A percentile compares a stretch with the other conserved stretches of the same genome.
phyloP scores from a whole-genome alignment of 1,284 basidiomycete genomes.

The Sporisorium reilianum region DNA sequence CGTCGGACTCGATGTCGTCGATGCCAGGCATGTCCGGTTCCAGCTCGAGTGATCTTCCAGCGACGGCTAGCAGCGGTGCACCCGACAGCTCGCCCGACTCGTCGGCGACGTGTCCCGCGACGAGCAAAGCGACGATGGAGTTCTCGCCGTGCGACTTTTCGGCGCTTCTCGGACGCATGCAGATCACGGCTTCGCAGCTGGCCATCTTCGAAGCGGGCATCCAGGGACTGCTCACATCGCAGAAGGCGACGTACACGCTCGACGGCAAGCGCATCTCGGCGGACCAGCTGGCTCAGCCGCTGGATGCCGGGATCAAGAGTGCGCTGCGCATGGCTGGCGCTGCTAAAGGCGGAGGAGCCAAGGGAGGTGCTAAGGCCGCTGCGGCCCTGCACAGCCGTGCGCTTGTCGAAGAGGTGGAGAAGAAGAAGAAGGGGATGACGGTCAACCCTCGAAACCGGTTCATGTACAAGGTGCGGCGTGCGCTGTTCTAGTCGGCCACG shows the following conservation, averaged over 20 bases:
- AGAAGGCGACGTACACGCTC: conserved; percentile 20
- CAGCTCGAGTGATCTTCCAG: conserved; percentile 1
- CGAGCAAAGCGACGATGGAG: conserved; percentile 11
- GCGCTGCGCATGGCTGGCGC: conserved; percentile 10
- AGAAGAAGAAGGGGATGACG: conserved; percentile 1
- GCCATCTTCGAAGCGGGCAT: conserved; percentile 31
- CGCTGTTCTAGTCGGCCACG: background rate
- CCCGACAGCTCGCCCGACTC: background rate
- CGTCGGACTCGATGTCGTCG: background rate
- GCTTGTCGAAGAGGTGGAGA: background rate
- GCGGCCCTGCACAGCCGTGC: background rate
- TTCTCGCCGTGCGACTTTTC: conserved; percentile 34
- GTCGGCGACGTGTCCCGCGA: conserved; percentile 14
- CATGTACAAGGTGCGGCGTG: conserved; percentile 18
- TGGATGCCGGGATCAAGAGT: conserved; percentile 12
- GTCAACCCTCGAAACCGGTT: conserved; percentile 10
- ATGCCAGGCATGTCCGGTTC: background rate
- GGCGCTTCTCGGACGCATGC: conserved; percentile 22
- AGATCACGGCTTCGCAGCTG: conserved; percentile 25
- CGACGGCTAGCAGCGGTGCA: background rate
- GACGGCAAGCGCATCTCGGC: conserved; percentile 15
- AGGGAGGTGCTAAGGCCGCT: background rate
- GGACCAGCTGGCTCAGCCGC: conserved; percentile 8
- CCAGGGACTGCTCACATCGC: conserved; percentile 2
- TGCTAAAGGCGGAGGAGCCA: background rate